Percentiles rank a stretch among this genome's conserved stretches.
These are phyloP conservation scores for Phoma sp. DNA, from an alignment of 2,329 filamentous ascomycete genomes.

Conservation along the genomic window DNA sequence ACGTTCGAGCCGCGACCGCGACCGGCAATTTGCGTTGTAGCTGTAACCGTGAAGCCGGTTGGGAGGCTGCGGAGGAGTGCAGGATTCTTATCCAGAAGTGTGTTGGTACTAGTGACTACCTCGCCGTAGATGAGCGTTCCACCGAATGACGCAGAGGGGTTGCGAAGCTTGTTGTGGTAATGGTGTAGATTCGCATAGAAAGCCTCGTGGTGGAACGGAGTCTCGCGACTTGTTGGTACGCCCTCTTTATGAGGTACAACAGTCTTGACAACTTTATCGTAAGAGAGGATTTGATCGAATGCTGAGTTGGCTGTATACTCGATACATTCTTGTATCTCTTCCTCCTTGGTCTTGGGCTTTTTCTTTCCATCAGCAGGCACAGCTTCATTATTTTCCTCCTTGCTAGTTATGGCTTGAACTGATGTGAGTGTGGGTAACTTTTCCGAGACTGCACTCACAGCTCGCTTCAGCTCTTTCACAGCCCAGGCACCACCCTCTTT, in stretches of 20 bases:
- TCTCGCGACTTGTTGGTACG: conserved; percentile 72
- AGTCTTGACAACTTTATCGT: conserved; percentile 73
- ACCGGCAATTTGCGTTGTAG: conserved; percentile 85
- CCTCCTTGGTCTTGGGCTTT: conserved; percentile 33
- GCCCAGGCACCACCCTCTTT: conserved; percentile 61
- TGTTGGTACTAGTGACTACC: conserved; percentile 93
- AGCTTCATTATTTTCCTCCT: neutral
- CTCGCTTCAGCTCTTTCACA: conserved; percentile 41
- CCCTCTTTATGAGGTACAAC: conserved; percentile 72
- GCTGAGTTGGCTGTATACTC: conserved; percentile 37
- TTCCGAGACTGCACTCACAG: conserved; percentile 39
- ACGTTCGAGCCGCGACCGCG: conserved; percentile 90
- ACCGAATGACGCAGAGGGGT: conserved; percentile 71
- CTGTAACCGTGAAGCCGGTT: conserved; percentile 84
- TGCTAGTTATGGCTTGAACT: conserved; percentile 32
- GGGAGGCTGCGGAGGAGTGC: conserved; percentile 77
- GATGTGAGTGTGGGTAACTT: conserved; percentile 31
- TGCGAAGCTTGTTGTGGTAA: conserved; percentile 66
- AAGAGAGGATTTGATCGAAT: conserved; percentile 71
- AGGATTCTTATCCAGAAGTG: conserved; percentile 89
- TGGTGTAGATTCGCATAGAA: conserved; percentile 75
- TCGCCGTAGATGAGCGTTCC: conserved; percentile 83
- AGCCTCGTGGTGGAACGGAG: conserved; percentile 83
- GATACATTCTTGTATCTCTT: conserved; percentile 38
- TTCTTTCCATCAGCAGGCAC: conserved; percentile 35